Percentiles rank a stretch among this genome's conserved stretches.
Conservation (phyloP, 768 basidiomycete species). For the Termitomyces heimii region DNA sequence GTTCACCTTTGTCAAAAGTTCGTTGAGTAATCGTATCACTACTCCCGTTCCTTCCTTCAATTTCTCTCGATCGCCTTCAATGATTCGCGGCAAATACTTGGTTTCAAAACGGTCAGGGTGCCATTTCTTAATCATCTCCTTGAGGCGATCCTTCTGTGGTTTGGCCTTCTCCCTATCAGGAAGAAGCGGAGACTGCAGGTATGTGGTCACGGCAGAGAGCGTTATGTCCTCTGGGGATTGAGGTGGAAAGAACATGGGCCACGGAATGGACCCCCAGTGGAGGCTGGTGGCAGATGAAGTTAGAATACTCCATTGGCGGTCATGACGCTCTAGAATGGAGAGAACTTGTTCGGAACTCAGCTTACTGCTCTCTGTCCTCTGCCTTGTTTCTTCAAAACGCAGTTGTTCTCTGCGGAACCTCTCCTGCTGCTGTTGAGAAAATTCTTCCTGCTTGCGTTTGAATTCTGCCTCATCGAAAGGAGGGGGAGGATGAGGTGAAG, state of each 20-base stretch:
- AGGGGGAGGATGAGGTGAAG: conserved; percentile 14
- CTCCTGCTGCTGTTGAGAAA: conserved; percentile 61
- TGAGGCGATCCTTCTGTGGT: conserved; percentile 62
- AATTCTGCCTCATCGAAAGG: conserved; percentile 44
- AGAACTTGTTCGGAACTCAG: conserved; percentile 53
- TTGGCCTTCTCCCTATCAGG: conserved; percentile 47
- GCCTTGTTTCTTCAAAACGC: conserved; percentile 47
- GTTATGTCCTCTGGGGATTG: conserved; percentile 57
- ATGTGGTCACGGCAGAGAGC: conserved; percentile 46
- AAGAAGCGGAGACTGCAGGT: conserved; percentile 53
- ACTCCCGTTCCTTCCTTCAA: conserved; percentile 69
- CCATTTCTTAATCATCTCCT: conserved; percentile 71
- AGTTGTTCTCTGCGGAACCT: conserved; percentile 66
- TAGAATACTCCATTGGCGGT: conserved; percentile 52
- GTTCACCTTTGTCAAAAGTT: conserved; percentile 53
- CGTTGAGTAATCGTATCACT: conserved; percentile 68
- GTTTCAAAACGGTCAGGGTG: conserved; percentile 82
- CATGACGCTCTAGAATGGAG: conserved; percentile 54
- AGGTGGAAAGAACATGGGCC: conserved; percentile 63
- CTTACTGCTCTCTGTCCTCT: conserved; percentile 41
- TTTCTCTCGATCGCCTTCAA: conserved; percentile 54
- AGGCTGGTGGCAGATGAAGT: conserved; percentile 30
- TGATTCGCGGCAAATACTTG: conserved; percentile 57
- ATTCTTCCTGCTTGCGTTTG: conserved; percentile 58
- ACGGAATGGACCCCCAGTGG: conserved; percentile 66